Evolutionary conservation across 345 rosid genomes (phyloP).

Genomic region (Sisymbrium irio): DNA sequence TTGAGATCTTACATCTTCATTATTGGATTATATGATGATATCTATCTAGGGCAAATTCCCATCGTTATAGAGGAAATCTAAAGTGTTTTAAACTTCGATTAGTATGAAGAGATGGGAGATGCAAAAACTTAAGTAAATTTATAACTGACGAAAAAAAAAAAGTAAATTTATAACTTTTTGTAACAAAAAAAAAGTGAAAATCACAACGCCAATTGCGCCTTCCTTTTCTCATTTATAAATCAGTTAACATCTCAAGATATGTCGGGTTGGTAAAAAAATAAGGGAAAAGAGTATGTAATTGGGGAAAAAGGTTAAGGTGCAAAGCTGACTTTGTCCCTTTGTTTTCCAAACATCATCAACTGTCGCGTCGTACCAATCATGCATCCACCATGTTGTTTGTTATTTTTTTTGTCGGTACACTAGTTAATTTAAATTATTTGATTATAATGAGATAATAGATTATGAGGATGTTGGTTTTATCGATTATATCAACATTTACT

Average conservation of each 20-base stretch:
- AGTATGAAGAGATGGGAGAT: neutral
- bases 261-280: slow-evolving; percentile 24
- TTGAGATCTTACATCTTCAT: neutral
- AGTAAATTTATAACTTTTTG: neutral
- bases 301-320: neutral
- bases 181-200: neutral
- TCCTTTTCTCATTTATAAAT: neutral
- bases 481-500: neutral
- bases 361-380: slow-evolving; percentile 34
- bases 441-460: too few species aligned
- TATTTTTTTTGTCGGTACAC: slow-evolving; percentile 29
- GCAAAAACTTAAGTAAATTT: neutral
- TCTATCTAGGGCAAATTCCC: neutral
- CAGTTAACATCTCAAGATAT: slow-evolving; percentile 11
- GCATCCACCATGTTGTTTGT: slow-evolving; percentile 29
- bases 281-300: neutral
- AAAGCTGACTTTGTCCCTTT: slow-evolving; percentile 31
- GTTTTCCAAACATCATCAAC: slow-evolving; percentile 25
- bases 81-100: neutral
- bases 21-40: neutral
- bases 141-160: too few species aligned
- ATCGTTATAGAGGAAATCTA: neutral
- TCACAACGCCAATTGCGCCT: slow-evolving; percentile 35
- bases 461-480: neutral
- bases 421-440: neutral